phyloP scores from a whole-genome alignment of 2,329 filamentous ascomycete genomes.

The Pseudogymnoascus sp. region DNA sequence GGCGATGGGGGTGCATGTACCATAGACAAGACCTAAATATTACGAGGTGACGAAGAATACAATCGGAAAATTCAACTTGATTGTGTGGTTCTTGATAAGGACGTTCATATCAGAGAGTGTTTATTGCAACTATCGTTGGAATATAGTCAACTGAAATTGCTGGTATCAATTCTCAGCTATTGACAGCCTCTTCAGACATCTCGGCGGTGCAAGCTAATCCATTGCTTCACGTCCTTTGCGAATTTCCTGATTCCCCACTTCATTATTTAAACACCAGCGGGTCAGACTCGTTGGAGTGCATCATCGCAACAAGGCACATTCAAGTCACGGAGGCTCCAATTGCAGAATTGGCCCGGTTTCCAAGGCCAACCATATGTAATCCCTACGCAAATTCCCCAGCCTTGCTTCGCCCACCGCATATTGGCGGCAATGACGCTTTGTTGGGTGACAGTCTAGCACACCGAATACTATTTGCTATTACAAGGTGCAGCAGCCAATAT shows the following conservation, averaged over 20 bases:
- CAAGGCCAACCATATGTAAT: background rate
- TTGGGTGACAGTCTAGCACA: background rate
- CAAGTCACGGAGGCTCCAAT: background rate
- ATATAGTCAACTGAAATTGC: background rate
- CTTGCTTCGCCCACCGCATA: background rate
- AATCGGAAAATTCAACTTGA: background rate
- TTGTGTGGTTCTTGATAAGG: background rate
- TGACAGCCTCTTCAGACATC: background rate
- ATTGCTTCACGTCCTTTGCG: background rate
- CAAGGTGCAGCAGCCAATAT: background rate
- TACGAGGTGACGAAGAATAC: constrained; percentile 5
- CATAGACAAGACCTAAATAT: constrained; percentile 13
- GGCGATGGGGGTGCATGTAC: background rate
- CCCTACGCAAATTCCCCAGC: background rate
- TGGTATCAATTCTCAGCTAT: background rate
- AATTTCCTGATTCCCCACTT: background rate
- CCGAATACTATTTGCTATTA: background rate
- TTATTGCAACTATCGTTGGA: background rate
- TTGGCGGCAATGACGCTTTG: background rate
- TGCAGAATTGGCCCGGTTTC: background rate
- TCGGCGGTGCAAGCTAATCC: background rate
- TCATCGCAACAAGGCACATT: background rate
- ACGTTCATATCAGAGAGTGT: background rate
- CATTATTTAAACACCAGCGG: background rate
- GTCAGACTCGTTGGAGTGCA: background rate